phyloP scores from a whole-genome alignment of 2,329 filamentous ascomycete genomes.

The Sporothrix dimorphospora region DNA sequence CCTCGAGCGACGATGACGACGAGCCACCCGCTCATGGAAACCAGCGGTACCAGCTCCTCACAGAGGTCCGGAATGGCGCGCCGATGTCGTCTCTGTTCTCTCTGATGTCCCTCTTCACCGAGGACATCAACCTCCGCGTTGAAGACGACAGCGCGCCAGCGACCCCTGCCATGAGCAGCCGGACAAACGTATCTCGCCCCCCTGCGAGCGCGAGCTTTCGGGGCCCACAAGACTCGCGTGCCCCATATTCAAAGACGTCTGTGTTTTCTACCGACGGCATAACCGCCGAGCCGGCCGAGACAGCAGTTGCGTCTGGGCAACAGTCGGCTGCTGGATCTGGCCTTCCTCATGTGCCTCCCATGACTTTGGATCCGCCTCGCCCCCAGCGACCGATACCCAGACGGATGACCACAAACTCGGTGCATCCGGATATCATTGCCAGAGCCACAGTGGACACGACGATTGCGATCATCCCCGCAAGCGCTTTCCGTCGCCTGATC shows the following conservation, averaged over 20 bases:
- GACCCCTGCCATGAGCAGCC: conserved; percentile 38
- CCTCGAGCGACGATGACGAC: conserved; percentile 60
- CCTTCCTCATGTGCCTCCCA: conserved; percentile 69
- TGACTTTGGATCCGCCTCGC: conserved; percentile 64
- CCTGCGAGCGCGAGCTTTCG: conserved; percentile 40
- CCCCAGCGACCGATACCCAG: conserved; percentile 48
- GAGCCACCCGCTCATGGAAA: conserved; percentile 57
- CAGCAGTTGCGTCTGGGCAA: conserved; percentile 24
- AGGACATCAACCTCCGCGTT: conserved; percentile 80
- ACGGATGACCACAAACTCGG: conserved; percentile 67
- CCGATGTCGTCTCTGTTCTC: conserved; percentile 99
- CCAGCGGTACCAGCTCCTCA: conserved; percentile 91
- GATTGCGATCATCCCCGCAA: conserved; percentile 96
- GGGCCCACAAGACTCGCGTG: conserved; percentile 40
- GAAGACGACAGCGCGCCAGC: conserved; percentile 59
- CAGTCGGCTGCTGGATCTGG: conserved; percentile 37
- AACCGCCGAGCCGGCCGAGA: conserved; percentile 36
- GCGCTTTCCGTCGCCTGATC: conserved; percentile 89
- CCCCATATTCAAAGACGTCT: conserved; percentile 48
- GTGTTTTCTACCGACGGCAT: conserved; percentile 34
- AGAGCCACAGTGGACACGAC: conserved; percentile 94
- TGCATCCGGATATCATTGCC: conserved; percentile 96
- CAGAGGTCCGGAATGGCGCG: conserved; percentile 95
- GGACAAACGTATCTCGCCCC: conserved; percentile 37
- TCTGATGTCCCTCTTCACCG: conserved; percentile 94